Conservation (phyloP, 148 eudicot species). For the Selenicereus undatus region DNA sequence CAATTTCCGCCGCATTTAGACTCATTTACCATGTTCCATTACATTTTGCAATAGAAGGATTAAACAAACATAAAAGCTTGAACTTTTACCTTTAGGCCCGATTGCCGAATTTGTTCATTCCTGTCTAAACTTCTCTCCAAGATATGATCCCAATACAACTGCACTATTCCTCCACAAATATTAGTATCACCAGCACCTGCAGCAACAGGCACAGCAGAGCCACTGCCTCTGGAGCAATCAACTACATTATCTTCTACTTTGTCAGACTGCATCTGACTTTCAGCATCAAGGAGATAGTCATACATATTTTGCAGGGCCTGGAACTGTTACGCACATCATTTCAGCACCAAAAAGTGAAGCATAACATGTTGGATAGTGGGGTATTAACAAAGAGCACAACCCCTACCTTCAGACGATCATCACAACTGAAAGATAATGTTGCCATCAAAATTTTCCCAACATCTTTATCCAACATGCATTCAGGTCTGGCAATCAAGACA, state of each 20-base stretch:
- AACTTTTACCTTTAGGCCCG: conserved; percentile 63
- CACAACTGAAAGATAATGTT: conserved; percentile 67
- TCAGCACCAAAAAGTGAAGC: conserved; percentile 20
- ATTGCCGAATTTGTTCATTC: conserved; percentile 80
- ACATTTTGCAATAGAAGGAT: background rate
- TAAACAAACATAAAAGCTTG: background rate
- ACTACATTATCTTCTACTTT: conserved; percentile 36
- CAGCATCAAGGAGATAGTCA: conserved; percentile 94
- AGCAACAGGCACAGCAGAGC: conserved; percentile 79
- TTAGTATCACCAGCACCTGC: conserved; percentile 99
- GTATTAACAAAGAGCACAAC: conserved; percentile 15
- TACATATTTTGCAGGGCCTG: conserved; percentile 86
- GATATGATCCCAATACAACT: conserved; percentile 74
- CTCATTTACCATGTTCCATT: background rate
- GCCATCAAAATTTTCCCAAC: conserved; percentile 62
- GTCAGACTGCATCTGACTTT: conserved; percentile 67
- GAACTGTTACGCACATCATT: conserved; percentile 45
- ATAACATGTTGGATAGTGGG: background rate
- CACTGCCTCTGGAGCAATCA: conserved; percentile 40
- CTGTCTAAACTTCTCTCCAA: conserved; percentile 83
- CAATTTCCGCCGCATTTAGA: background rate
- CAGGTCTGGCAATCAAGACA: conserved; percentile 88
- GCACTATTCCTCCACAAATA: conserved; percentile 92
- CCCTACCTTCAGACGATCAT: conserved; percentile 77
- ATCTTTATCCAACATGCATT: conserved; percentile 86